Evolutionary conservation across 768 basidiomycete genomes (phyloP), one percentile per base, ranked within the genome.

Genomic region (Termitomyces sp.): DNA sequence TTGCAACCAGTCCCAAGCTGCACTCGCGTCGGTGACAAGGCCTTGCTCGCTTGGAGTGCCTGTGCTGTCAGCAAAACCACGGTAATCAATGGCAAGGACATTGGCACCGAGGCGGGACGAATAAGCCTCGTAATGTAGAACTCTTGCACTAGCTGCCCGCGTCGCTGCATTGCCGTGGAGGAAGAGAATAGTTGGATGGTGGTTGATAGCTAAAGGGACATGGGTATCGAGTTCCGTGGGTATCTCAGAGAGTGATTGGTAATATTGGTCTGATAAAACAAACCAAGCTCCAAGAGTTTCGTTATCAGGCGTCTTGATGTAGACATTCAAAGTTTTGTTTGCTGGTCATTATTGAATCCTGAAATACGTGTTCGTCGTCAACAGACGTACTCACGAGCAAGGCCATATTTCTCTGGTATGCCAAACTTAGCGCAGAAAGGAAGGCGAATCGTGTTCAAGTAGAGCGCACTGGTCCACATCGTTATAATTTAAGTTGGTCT

Each of bases 111-210:
- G 72, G 1, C 87, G 80, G 3, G 85, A 80, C 0, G 89, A 79
- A 65, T 87, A 86, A 0, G 81, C 77, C 18, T 78, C 72, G 66
- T 92, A 92, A 40, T 85, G 79, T 18, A 77, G 78, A n/a, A 94
- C 76, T 11, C 95, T 88, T 43, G 77, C 79, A 1, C 73, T 61
- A 6, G 82, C 76, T 0, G 90, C 90, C 16, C 95, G 83, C 0
- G 90, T 93, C 0, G 78, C 94, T 0, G 86, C 88, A 60, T 96
- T 96, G 10, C 96, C 96, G 62, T 98, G 96, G 44, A 95, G 77
- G 72, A 90, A 96, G n/a, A 98, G 76, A n/a, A 96, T 74, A 0
- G 89, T 94, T 0, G 92, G 92, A 28, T 79, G 71, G 1, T 72
- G 61, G 13, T 72, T 70, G 18, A 94, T 70, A 1, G 91, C 87